These are phyloP conservation scores for Hypoxylon sp. DNA, from an alignment of 2,329 filamentous ascomycete species.

Conservation along the genomic window DNA sequence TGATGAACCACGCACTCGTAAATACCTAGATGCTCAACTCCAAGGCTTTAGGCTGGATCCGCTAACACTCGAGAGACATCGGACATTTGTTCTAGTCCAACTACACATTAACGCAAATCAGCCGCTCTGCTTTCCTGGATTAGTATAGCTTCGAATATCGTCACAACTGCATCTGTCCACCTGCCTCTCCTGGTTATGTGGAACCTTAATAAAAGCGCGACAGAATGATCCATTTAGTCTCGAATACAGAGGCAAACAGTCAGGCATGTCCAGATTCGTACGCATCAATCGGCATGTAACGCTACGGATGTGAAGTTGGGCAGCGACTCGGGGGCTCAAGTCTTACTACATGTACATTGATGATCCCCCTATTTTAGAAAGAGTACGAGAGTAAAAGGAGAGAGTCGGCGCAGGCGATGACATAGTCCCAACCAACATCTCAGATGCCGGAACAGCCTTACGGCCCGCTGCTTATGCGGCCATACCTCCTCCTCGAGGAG, in stretches of 20 bases:
- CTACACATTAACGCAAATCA: not conserved
- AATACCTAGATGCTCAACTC: not conserved
- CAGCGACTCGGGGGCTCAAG: slow-evolving; percentile 8
- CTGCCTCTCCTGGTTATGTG: slow-evolving; percentile 7
- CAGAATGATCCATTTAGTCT: not conserved
- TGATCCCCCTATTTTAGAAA: slow-evolving; percentile 13
- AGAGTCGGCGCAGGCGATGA: slow-evolving; percentile 11
- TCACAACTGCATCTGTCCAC: slow-evolving; percentile 7
- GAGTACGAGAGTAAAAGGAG: not conserved
- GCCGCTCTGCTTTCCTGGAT: not conserved
- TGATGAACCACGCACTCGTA: not conserved
- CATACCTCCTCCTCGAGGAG: slow-evolving; percentile 13
- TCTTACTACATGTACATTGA: slow-evolving; percentile 3
- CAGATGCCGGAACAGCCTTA: slow-evolving; percentile 27
- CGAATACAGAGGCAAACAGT: slow-evolving; percentile 3
- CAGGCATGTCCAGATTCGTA: not conserved
- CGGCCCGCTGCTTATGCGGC: slow-evolving; percentile 25
- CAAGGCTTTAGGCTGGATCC: too few relatives aligned
- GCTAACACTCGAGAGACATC: slow-evolving; percentile 11
- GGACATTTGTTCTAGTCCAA: slow-evolving; percentile 7
- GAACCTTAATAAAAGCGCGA: slow-evolving; percentile 1
- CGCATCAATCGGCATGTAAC: slow-evolving; percentile 12
- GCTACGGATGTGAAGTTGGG: slow-evolving; percentile 5
- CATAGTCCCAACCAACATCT: slow-evolving; percentile 27
- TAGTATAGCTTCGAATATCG: slow-evolving; percentile 2